These are phyloP conservation scores for Apophysomyces elegans DNA, from an alignment of 371 early-diverging fungal species.

Conservation along the genomic window DNA sequence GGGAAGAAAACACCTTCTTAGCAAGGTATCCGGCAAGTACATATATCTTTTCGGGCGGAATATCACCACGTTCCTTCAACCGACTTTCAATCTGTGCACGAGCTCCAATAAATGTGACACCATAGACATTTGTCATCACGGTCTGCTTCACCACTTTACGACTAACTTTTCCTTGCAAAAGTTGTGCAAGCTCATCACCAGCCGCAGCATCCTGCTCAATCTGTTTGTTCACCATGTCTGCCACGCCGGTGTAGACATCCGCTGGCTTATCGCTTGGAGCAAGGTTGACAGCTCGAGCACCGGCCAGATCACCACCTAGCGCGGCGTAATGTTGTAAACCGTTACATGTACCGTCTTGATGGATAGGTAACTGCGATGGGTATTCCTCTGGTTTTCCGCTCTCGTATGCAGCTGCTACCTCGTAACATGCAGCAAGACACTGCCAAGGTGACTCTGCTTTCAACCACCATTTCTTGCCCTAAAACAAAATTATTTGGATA, in stretches of 20 bases:
- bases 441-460: constrained; percentile 95
- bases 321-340: constrained; percentile 99
- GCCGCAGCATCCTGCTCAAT: constrained; percentile 70
- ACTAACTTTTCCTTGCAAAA: constrained; percentile 72
- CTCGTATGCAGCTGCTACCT: constrained; percentile 79
- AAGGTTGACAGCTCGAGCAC: constrained; percentile 93
- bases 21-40: constrained; percentile 76
- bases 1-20: constrained; percentile 80
- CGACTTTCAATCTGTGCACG: constrained; percentile 86
- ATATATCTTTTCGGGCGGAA: constrained; percentile 59
- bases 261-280: constrained; percentile 85
- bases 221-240: constrained; percentile 71
- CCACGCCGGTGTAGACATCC: constrained; percentile 95
- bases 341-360: constrained; percentile 99
- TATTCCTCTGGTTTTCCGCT: constrained; percentile 78
- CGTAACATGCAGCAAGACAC: constrained; percentile 89
- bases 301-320: constrained; percentile 91
- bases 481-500: constrained; percentile 7
- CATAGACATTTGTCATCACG: constrained; percentile 99
- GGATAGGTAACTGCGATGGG: constrained; percentile 83
- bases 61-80: constrained; percentile 73
- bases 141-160: constrained; percentile 98
- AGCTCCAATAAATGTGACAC: constrained; percentile 97
- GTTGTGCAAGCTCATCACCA: constrained; percentile 60
- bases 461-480: constrained; percentile 91